Evolutionary conservation across 2,329 filamentous ascomycete genomes (phyloP).

Genomic region (Alternaria alternata): DNA sequence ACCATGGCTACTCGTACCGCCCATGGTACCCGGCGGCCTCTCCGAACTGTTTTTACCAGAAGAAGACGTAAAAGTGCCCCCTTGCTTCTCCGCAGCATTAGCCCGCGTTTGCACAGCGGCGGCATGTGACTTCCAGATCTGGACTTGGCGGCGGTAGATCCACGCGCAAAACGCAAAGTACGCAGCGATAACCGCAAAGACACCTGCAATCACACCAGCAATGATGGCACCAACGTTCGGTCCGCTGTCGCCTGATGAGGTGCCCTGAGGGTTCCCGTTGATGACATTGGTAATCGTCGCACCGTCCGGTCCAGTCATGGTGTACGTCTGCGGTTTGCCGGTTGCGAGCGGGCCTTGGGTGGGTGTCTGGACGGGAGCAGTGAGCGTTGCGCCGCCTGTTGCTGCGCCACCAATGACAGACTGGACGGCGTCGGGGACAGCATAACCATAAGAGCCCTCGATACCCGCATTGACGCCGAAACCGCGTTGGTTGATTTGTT

Average conservation of each 20-base stretch:
- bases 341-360: constrained; percentile 76
- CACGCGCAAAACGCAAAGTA: constrained; percentile 77
- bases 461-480: constrained; percentile 64
- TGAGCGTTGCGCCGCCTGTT: constrained; percentile 74
- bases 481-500: constrained; percentile 61
- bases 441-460: constrained; percentile 70
- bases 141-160: constrained; percentile 75
- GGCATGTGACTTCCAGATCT: constrained; percentile 74
- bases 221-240: constrained; percentile 64
- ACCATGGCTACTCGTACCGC: constrained; percentile 24
- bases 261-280: constrained; percentile 30
- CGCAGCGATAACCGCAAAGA: constrained; percentile 66
- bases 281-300: constrained; percentile 51
- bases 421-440: constrained; percentile 71
- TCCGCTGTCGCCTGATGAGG: constrained; percentile 35
- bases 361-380: constrained; percentile 67
- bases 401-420: constrained; percentile 72
- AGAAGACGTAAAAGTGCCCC: constrained; percentile 35
- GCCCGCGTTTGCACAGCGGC: constrained; percentile 68
- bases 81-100: constrained; percentile 49
- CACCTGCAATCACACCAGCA: constrained; percentile 69
- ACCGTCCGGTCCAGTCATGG: constrained; percentile 59
- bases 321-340: constrained; percentile 74
- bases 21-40: constrained; percentile 21
- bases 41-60: constrained; percentile 36